Evolutionary conservation across 2,329 filamentous ascomycete species (phyloP).

Genomic region (Aspergillus ibericus): DNA sequence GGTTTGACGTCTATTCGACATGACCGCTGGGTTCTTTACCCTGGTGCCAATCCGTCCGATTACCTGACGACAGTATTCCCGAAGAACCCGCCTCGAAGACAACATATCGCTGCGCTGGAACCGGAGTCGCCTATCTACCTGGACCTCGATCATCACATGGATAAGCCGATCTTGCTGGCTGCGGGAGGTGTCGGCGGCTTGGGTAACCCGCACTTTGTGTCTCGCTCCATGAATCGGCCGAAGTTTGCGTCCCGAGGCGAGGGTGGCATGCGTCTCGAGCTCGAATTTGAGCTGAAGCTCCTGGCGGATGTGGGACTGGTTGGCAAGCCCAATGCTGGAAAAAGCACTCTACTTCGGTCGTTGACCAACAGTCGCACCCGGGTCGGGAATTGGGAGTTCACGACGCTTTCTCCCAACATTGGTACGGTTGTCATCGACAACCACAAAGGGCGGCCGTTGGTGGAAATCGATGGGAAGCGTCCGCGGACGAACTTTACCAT

Average conservation of each 20-base stretch:
- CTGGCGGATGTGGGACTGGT: conserved; percentile 94
- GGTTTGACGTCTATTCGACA: conserved; percentile 48
- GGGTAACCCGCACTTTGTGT: conserved; percentile 90
- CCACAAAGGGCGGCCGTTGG: conserved; percentile 70
- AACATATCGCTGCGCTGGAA: conserved; percentile 63
- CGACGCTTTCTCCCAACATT: conserved; percentile 90
- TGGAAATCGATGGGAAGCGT: conserved; percentile 52
- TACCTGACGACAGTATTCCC: conserved; percentile 62
- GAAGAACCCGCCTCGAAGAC: conserved; percentile 55
- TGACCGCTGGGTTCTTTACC: conserved; percentile 84
- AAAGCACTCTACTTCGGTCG: conserved; percentile 85
- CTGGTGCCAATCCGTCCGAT: conserved; percentile 72
- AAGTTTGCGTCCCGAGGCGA: conserved; percentile 89
- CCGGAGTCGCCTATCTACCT: conserved; percentile 71
- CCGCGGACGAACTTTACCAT: conserved; percentile 81
- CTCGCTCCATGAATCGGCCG: conserved; percentile 70
- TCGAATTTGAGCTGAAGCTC: conserved; percentile 90
- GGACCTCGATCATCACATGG: conserved; percentile 74
- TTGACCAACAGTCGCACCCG: conserved; percentile 85
- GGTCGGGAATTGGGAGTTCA: conserved; percentile 95
- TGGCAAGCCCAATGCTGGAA: conserved; percentile 92
- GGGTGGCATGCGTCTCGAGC: conserved; percentile 70
- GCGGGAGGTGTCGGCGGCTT: conserved; percentile 85
- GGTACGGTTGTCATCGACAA: conserved; percentile 93
- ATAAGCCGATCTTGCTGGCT: conserved; percentile 79